These are phyloP conservation scores for Saturnispora dispora DNA, from an alignment of 805 yeast genomes.

Conservation along the genomic window DNA sequence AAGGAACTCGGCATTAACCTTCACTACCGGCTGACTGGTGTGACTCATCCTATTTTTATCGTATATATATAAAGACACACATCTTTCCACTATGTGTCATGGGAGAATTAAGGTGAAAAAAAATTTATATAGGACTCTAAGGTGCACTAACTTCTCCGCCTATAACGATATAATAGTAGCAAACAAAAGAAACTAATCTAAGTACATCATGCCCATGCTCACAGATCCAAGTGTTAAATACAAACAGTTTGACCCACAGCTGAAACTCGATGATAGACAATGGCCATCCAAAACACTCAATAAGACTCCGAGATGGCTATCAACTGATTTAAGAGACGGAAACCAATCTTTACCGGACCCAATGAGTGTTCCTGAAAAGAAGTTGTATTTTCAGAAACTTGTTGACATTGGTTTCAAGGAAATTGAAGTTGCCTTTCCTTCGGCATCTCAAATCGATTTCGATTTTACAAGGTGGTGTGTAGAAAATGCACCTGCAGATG, in stretches of 20 bases:
- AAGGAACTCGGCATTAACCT: conserved; percentile 35
- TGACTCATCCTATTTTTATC: background rate
- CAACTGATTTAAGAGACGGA: conserved; percentile 79
- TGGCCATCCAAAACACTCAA: conserved; percentile 59
- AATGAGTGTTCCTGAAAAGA: conserved; percentile 73
- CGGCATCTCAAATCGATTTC: conserved; percentile 72
- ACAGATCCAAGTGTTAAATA: conserved; percentile 59
- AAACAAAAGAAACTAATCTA: background rate
- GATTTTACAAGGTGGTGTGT: conserved; percentile 73
- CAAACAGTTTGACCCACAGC: conserved; percentile 42
- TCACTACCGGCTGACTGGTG: conserved; percentile 17
- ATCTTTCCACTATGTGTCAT: background rate
- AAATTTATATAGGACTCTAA: background rate
- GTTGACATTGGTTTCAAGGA: conserved; percentile 73
- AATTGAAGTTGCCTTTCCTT: conserved; percentile 75
- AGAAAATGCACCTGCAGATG: conserved; percentile 67
- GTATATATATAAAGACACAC: background rate
- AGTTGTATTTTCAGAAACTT: conserved; percentile 56
- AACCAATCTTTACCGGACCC: conserved; percentile 83
- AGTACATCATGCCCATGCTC: conserved; percentile 29
- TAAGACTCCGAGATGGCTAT: conserved; percentile 72
- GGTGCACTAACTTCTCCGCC: background rate
- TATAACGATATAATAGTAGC: background rate
- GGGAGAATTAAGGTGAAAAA: background rate
- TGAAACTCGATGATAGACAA: conserved; percentile 47